phyloP scores from a whole-genome alignment of 495 filamentous ascomycete genomes.

The Aspergillus wentii region DNA sequence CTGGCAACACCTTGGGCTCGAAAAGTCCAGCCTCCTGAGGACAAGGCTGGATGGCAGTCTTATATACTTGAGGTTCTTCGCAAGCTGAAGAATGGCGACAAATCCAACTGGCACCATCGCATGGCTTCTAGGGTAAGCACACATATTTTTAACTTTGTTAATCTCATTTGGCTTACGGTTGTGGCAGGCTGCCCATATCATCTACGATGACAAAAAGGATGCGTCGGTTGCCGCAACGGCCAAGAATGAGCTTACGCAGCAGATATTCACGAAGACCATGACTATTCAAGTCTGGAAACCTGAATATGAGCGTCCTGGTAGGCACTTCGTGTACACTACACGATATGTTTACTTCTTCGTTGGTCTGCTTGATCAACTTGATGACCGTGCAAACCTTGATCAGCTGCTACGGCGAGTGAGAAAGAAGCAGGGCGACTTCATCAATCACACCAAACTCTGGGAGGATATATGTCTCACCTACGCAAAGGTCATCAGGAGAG shows the following conservation, averaged over 20 bases:
- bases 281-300: conserved; percentile 94
- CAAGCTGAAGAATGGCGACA: conserved; percentile 77
- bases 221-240: conserved; percentile 54
- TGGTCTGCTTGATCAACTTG: conserved; percentile 64
- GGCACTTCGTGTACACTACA: conserved; percentile 91
- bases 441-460: conserved; percentile 83
- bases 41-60: conserved; percentile 63
- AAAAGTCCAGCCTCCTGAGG: conserved; percentile 43
- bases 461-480: conserved; percentile 71
- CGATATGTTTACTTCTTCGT: conserved; percentile 83
- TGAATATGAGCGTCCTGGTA: conserved; percentile 81
- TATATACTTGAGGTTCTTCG: conserved; percentile 71
- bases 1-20: conserved; percentile 50
- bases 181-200: conserved; percentile 58
- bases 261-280: conserved; percentile 94
- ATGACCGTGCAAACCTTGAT: conserved; percentile 77
- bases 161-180: conserved; percentile 11
- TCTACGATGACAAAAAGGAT: conserved; percentile 55
- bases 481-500: conserved; percentile 65
- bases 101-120: conserved; percentile 95
- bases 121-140: conserved; percentile 65
- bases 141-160: not conserved
- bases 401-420: conserved; percentile 75
- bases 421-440: conserved; percentile 77
- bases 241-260: conserved; percentile 72